Evolutionary conservation across 345 rosid species (phyloP).

Genomic region (Bretschneidera sinensis): DNA sequence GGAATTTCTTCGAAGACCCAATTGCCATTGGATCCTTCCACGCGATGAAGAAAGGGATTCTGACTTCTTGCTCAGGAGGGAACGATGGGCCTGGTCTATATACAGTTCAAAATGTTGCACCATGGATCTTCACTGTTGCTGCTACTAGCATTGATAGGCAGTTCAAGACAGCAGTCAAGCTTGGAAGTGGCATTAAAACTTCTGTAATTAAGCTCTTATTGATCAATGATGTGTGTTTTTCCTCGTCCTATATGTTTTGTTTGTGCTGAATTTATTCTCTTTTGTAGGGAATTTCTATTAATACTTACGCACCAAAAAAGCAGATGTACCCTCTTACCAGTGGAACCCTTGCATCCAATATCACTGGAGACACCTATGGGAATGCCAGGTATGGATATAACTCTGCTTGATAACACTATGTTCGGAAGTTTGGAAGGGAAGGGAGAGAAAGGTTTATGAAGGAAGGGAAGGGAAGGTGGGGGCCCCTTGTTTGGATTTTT

Average conservation of each 20-base stretch:
- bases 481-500: too few species aligned
- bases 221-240: not conserved
- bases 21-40: slow-evolving; percentile 84
- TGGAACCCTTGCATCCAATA: slow-evolving; percentile 54
- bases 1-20: slow-evolving; percentile 45
- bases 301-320: slow-evolving; percentile 48
- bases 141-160: slow-evolving; percentile 63
- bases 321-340: slow-evolving; percentile 54
- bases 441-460: too few species aligned
- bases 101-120: slow-evolving; percentile 63
- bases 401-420: too few species aligned
- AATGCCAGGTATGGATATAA: slow-evolving; percentile 40
- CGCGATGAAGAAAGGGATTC: slow-evolving; percentile 68
- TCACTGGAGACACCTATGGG: slow-evolving; percentile 25
- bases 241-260: not conserved
- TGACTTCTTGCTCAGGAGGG: slow-evolving; percentile 71
- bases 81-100: slow-evolving; percentile 49
- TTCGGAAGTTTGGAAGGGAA: too few species aligned
- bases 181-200: slow-evolving; percentile 48
- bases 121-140: slow-evolving; percentile 83
- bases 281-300: slow-evolving; percentile 62
- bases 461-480: too few species aligned
- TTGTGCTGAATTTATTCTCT: not conserved
- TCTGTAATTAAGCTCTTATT: slow-evolving; percentile 26
- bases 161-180: slow-evolving; percentile 44